phyloP scores from a whole-genome alignment of 2,329 filamentous ascomycete species.

The Pestalotiopsis sp. region DNA sequence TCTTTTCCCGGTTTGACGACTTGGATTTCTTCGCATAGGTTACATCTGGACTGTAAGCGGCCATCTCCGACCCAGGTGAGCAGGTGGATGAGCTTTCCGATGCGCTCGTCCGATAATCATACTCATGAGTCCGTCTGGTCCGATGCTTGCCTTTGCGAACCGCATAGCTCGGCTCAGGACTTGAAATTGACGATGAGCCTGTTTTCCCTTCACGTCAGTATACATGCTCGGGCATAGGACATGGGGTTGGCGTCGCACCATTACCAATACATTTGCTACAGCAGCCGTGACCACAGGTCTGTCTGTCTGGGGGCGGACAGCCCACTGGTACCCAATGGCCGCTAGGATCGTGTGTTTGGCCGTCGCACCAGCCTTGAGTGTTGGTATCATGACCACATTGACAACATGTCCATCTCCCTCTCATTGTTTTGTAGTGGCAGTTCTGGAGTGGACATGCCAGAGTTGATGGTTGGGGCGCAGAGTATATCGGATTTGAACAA shows the following conservation, averaged over 20 bases:
- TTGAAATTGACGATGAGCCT: constrained; percentile 34
- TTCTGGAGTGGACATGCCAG: constrained; percentile 48
- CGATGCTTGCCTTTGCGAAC: constrained; percentile 36
- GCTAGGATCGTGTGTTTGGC: constrained; percentile 24
- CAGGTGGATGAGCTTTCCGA: constrained; percentile 8
- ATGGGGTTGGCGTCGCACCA: constrained; percentile 25
- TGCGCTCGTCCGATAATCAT: constrained; percentile 18
- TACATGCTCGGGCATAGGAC: background rate
- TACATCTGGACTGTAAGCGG: constrained; percentile 19
- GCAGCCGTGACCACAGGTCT: constrained; percentile 52
- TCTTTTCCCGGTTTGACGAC: constrained; percentile 26
- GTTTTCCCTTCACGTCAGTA: constrained; percentile 13
- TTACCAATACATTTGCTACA: constrained; percentile 48
- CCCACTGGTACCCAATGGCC: constrained; percentile 20
- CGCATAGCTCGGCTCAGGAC: constrained; percentile 36
- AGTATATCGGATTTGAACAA: constrained; percentile 49
- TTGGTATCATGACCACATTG: constrained; percentile 52
- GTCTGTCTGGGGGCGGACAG: constrained; percentile 31
- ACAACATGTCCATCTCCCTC: constrained; percentile 55
- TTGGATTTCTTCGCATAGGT: constrained; percentile 27
- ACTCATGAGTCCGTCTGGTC: constrained; percentile 24
- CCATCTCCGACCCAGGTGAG: constrained; percentile 17
- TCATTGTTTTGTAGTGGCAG: constrained; percentile 51
- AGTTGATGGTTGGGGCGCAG: constrained; percentile 42
- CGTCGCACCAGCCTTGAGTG: constrained; percentile 52